Percentiles rank a stretch among this genome's conserved stretches.
Evolutionary conservation across 306 rosid species (phyloP).

Genomic region (Erythrophleum fordii): DNA sequence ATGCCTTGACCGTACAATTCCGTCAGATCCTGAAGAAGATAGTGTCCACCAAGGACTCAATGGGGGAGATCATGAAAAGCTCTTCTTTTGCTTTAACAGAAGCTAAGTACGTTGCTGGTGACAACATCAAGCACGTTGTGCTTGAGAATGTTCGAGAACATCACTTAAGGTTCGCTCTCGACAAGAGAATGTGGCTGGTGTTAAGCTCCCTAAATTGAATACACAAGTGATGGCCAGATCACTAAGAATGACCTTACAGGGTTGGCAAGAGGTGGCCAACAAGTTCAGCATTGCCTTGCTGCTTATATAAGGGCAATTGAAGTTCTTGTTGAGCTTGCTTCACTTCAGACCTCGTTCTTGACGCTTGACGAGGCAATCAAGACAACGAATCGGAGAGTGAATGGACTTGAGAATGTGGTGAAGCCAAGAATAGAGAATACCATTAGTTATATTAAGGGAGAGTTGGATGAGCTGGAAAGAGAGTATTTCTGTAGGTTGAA

Average conservation of each 20-base stretch:
- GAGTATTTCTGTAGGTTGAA: conserved; percentile 94
- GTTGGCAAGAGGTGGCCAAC: conserved; percentile 94
- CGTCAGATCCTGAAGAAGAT: conserved; percentile 86
- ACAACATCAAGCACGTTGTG: conserved; percentile 82
- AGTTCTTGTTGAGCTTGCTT: conserved; percentile 94
- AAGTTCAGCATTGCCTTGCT: conserved; percentile 79
- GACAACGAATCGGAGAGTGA: conserved; percentile 89
- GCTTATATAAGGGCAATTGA: conserved; percentile 88
- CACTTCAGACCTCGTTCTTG: conserved; percentile 89
- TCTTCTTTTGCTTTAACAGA: conserved; percentile 88
- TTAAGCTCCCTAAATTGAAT: conserved; percentile 85
- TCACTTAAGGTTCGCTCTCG: conserved; percentile 81
- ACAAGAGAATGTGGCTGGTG: conserved; percentile 90
- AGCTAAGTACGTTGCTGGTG: conserved; percentile 95
- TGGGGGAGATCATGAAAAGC: conserved; percentile 94
- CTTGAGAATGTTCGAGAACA: conserved; percentile 82
- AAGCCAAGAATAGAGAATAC: conserved; percentile 90
- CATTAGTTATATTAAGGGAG: conserved; percentile 81
- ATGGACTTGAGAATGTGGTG: conserved; percentile 87
- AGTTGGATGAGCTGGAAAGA: conserved; percentile 91
- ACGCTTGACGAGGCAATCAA: conserved; percentile 91
- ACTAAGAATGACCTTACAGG: conserved; percentile 84
- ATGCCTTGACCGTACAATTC: conserved; percentile 87
- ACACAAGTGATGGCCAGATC: conserved; percentile 63
- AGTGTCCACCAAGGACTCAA: conserved; percentile 89